Evolutionary conservation across 2,329 filamentous ascomycete species (phyloP), one percentile per base, ranked within the genome.

Genomic region (Penicillium capsulatum): DNA sequence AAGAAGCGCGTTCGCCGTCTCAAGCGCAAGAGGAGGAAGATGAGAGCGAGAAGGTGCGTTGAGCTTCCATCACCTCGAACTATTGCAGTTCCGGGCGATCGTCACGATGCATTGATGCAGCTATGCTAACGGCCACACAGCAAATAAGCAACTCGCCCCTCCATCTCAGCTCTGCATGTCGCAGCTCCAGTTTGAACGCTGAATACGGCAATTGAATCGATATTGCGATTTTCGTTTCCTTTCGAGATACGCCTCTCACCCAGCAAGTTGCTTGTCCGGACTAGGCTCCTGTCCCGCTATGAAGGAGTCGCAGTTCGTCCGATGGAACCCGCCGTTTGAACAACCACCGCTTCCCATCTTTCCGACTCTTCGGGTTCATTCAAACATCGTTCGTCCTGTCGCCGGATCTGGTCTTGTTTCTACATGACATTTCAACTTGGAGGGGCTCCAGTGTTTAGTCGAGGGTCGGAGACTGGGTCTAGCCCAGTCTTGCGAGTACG

Each of bases 1-100:
- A 98, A 98, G 86, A 98, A 98, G 91, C 83, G 92, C 73, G 90
- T 95, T 77, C 82, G 92, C 68, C 84, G 92, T 75, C 88, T 98
- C 74, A 97, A 97, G 86, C 85, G 90, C 72, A 98, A 98, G 90
- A 89, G 92, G 79, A 94, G 92, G 89, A 98, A 98, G 91, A 95
- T 92, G 77, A 83, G 92, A 73, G 92, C 91, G 66, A 79, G 92
- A 78, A 90, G 83, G 92, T 97, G n/a, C n/a, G n/a, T n/a, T n/a
- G 80, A 81, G 89, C 74, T 29, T 42, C 19, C 15, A 26, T 11
- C 14, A 35, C 16, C 29, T 15, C n/a, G 9, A 11, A 11, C 26
- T 28, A 11, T n/a, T n/a, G 13, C 9, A n/a, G 11, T 13, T 7
- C 22, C 11, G 10, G 42, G 29, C 26, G 20, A 35, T 38, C 14